Conservation (phyloP, 306 rosid genomes). For the Trichosanthes cucumerina region DNA sequence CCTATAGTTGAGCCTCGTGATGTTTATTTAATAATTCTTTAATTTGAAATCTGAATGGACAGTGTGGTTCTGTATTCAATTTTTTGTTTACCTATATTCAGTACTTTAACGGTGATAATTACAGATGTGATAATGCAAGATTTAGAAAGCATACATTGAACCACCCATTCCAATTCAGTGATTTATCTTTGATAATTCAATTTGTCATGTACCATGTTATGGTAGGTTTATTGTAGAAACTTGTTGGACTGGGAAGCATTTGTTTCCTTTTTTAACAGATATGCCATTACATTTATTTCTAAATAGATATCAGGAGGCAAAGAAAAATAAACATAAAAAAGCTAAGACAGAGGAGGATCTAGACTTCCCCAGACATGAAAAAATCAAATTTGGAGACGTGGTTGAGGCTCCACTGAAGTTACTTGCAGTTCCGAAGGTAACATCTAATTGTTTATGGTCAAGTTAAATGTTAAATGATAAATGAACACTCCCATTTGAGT, state of each 20-base stretch:
- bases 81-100: background rate
- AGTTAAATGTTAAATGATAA: background rate
- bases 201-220: background rate
- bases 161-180: background rate
- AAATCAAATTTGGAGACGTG: slow-evolving; percentile 76
- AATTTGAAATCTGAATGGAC: background rate
- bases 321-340: slow-evolving; percentile 59
- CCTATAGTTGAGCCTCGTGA: background rate
- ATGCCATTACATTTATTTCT: slow-evolving; percentile 11
- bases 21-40: background rate
- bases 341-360: slow-evolving; percentile 25
- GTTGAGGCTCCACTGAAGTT: slow-evolving; percentile 90
- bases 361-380: slow-evolving; percentile 64
- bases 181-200: background rate
- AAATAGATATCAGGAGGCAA: slow-evolving; percentile 52
- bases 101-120: background rate
- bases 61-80: background rate
- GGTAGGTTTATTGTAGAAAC: background rate
- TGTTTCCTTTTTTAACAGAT: background rate
- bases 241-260: background rate
- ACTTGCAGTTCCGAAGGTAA: slow-evolving; percentile 53
- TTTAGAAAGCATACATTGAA: background rate
- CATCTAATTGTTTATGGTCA: background rate
- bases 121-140: background rate
- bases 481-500: background rate